Conservation (phyloP, 176 grass and related monocot genomes). For the Areca catechu region DNA sequence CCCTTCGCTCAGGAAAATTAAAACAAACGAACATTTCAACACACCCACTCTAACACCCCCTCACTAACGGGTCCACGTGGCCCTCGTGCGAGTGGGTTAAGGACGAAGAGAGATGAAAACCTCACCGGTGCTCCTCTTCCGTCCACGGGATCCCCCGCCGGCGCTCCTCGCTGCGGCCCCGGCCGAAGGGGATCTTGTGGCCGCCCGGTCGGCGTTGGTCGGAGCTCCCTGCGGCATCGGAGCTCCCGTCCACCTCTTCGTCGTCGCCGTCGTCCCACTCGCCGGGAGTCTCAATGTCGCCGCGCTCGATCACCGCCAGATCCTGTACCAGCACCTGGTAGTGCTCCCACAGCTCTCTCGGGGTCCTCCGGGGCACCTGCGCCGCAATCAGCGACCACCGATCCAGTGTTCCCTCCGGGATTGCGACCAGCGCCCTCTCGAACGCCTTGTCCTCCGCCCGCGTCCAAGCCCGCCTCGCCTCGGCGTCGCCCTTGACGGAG, state of each 20-base stretch:
- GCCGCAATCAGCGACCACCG: slow-evolving; percentile 54
- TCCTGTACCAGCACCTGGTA: slow-evolving; percentile 67
- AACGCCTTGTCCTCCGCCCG: slow-evolving; percentile 84
- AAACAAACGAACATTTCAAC: no score
- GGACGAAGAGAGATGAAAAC: neutral
- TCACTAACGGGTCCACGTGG: no score
- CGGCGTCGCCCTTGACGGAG: no score
- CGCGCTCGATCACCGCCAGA: slow-evolving; percentile 63
- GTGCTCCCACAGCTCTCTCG: slow-evolving; percentile 46
- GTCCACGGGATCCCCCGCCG: slow-evolving; percentile 57
- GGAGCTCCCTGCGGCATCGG: neutral
- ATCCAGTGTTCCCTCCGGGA: slow-evolving; percentile 43
- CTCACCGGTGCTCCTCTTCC: slow-evolving; percentile 76
- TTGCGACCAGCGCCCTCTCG: slow-evolving; percentile 61
- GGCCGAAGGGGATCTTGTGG: no score
- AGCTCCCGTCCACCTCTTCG: neutral
- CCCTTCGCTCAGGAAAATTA: no score
- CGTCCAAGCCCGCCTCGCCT: slow-evolving; percentile 34
- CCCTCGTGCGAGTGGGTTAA: no score
- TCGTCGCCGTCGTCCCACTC: slow-evolving; percentile 28
- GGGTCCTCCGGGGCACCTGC: slow-evolving; percentile 38
- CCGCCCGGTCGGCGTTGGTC: slow-evolving; percentile 7
- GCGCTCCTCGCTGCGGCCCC: slow-evolving; percentile 18
- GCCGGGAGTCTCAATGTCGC: slow-evolving; percentile 36
- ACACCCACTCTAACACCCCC: no score